Evolutionary conservation across 441 rosid genomes (phyloP).

Genomic region (Syzygium syzygioides): DNA sequence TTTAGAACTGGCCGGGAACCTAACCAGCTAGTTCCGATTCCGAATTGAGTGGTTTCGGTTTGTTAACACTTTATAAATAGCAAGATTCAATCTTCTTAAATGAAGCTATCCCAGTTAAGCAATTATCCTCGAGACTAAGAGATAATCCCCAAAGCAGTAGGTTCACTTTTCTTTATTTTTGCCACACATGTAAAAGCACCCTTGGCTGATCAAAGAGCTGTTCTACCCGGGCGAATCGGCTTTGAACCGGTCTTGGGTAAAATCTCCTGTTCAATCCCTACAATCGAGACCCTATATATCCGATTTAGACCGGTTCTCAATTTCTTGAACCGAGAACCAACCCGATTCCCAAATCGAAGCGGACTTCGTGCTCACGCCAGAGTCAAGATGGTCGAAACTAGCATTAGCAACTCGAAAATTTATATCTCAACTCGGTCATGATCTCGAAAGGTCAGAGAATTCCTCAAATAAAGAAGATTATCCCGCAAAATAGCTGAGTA

Average conservation of each 20-base stretch:
- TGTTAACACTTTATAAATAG: too few species aligned
- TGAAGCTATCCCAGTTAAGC: not conserved
- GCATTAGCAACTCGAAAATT: not conserved
- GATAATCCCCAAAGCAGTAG: not conserved
- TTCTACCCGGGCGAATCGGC: not conserved
- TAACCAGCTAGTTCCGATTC: not conserved
- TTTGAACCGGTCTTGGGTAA: not conserved
- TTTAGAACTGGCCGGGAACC: not conserved
- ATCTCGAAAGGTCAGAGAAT: too few species aligned
- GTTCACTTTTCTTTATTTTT: not conserved
- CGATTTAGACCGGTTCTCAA: not conserved
- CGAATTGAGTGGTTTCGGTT: not conserved
- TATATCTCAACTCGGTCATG: not conserved
- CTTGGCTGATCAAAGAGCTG: not conserved
- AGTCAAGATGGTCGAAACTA: not conserved
- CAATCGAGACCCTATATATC: not conserved
- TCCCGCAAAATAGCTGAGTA: not conserved
- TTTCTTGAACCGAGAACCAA: not conserved
- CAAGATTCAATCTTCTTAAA: not conserved
- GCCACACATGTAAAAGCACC: not conserved
- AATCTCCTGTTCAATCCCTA: not conserved
- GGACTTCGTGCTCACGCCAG: not conserved
- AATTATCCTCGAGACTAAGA: not conserved
- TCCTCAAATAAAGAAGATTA: not conserved
- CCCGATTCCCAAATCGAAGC: not conserved